phyloP scores from a whole-genome alignment of 768 basidiomycete genomes.

The Panaeolus cyanescens region DNA sequence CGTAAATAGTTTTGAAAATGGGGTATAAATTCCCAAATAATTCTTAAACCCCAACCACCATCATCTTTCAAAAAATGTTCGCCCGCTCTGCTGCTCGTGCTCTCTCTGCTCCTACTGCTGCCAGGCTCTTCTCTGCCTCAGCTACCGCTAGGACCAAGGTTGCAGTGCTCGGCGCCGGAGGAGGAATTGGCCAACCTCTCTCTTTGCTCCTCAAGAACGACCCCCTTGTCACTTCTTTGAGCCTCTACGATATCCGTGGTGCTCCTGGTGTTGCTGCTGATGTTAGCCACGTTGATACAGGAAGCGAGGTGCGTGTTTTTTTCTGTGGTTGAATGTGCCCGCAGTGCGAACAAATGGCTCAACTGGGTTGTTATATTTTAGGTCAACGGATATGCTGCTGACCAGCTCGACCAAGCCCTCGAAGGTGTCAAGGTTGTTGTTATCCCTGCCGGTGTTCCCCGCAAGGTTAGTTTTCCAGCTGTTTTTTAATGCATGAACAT shows the following conservation, averaged over 20 bases:
- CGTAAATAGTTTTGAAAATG: not conserved
- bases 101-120: conserved; percentile 48
- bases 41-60: conserved; percentile 19
- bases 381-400: conserved; percentile 81
- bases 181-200: conserved; percentile 98
- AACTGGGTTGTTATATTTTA: conserved; percentile 26
- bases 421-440: conserved; percentile 91
- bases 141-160: conserved; percentile 79
- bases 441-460: conserved; percentile 98
- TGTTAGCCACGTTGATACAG: conserved; percentile 91
- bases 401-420: conserved; percentile 88
- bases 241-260: conserved; percentile 93
- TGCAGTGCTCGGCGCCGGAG: conserved; percentile 96
- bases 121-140: conserved; percentile 76
- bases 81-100: conserved; percentile 63
- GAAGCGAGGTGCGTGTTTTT: conserved; percentile 62
- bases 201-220: conserved; percentile 93
- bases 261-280: conserved; percentile 98
- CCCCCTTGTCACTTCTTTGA: conserved; percentile 84
- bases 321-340: not conserved
- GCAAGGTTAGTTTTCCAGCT: conserved; percentile 74
- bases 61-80: conserved; percentile 52
- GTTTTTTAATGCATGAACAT: not conserved
- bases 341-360: not conserved
- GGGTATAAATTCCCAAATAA: conserved; percentile 1